Base-by-base conservation (phyloP, 768 basidiomycete species). In the Suillus subalutaceus region DNA sequence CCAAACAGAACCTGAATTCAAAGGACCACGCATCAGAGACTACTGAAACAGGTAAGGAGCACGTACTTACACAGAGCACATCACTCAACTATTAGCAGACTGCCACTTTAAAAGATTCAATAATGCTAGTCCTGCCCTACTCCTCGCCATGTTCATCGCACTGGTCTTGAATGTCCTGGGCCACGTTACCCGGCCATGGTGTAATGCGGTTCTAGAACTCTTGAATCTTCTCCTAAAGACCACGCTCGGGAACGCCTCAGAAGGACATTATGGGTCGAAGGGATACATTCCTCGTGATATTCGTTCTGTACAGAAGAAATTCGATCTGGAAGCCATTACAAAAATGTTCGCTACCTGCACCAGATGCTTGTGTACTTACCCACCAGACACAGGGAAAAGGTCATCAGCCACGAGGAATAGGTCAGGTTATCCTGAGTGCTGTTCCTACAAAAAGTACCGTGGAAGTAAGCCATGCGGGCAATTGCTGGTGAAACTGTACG, bases 281-380 rank as follows among this genome's bases (percentile, higher is more conserved):
- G 18, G 43, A 18, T 44, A 20, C 8, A 44, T 20, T 20, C 43
- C 43, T 44, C 43, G 1, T 20, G 18, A 44, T 44, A 20, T 44
- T 9, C 4, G 8, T 8, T 44, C 43, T 44, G 43, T 44, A 20
- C 0, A 8, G 20, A 18, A 44, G 43, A 44, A 44, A 4, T 44
- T 44, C 3, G 18, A 44, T 20, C 18, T 44, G 43, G 43, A 44
- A 44, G 43, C 43, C 3, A 0, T 20, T 18, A 44, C 43, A 7
- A 44, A 20, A 4, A 44, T 4, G 8, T 44, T 63, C 43, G 66
- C 74, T 26, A 73, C 71, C 53, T 78, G 77, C 43, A 72, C 74
- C 4, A 67, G 66, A 55, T 78, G 75, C 58, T 77, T 70, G 56
- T 70, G 18, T 18, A 66, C 65, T 5, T 77, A 74, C 58, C 63